These are phyloP conservation scores for Aspergillus sp. DNA, from an alignment of 2,329 filamentous ascomycete species.

Conservation along the genomic window DNA sequence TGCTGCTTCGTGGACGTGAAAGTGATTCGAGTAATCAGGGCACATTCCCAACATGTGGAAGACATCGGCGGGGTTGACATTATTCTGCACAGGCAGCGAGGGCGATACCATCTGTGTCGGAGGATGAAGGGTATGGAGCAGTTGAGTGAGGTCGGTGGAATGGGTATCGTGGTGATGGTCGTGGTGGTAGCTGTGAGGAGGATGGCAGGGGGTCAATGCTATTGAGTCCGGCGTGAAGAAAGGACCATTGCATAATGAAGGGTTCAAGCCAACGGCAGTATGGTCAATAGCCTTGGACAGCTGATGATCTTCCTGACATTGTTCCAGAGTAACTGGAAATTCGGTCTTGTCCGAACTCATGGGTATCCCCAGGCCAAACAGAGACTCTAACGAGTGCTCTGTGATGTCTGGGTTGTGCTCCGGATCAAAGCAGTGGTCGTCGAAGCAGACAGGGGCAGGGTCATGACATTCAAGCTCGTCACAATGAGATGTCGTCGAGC, in stretches of 20 bases:
- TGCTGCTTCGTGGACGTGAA: constrained; percentile 29
- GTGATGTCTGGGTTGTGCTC: constrained; percentile 24
- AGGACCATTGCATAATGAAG: constrained; percentile 20
- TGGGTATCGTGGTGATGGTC: constrained; percentile 38
- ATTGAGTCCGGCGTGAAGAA: constrained; percentile 27
- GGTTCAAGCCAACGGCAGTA: constrained; percentile 21
- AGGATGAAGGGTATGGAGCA: constrained; percentile 21
- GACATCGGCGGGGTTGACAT: constrained; percentile 41
- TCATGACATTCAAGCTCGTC: constrained; percentile 35
- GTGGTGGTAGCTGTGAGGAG: constrained; percentile 30
- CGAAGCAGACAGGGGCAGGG: constrained; percentile 43
- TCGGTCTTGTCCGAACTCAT: constrained; percentile 35
- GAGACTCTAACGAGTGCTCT: constrained; percentile 36
- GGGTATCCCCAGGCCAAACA: constrained; percentile 38
- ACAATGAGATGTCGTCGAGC: constrained; percentile 41
- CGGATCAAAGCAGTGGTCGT: constrained; percentile 39
- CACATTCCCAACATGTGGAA: constrained; percentile 44
- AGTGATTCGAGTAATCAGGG: constrained; percentile 35
- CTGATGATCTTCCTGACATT: constrained; percentile 27
- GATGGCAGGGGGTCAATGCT: constrained; percentile 31
- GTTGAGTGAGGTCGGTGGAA: constrained; percentile 35
- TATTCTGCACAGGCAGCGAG: constrained; percentile 31
- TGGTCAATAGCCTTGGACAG: constrained; percentile 28
- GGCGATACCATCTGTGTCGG: constrained; percentile 25
- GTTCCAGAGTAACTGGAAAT: constrained; percentile 29